These are phyloP conservation scores for Aspergillus sp. DNA, from an alignment of 2,329 filamentous ascomycete genomes.

Conservation along the genomic window DNA sequence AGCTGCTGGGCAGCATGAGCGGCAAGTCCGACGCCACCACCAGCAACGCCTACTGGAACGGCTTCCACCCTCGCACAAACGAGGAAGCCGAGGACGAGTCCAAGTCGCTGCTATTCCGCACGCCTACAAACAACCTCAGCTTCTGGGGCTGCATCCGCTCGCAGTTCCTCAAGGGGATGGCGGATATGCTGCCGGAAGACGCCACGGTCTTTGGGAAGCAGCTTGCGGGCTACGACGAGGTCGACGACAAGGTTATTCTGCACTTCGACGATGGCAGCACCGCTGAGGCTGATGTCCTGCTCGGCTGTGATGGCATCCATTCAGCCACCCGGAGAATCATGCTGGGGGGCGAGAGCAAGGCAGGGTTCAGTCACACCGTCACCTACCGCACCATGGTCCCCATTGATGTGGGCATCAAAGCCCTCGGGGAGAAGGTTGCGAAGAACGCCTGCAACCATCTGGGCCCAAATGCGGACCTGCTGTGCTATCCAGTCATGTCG, in stretches of 20 bases:
- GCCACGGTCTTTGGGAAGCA: slow-evolving; percentile 37
- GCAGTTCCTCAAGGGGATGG: not conserved
- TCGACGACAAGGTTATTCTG: slow-evolving; percentile 26
- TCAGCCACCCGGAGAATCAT: slow-evolving; percentile 54
- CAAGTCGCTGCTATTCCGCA: not conserved
- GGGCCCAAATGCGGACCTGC: slow-evolving; percentile 56
- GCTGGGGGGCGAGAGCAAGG: slow-evolving; percentile 36
- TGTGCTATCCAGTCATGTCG: slow-evolving; percentile 50
- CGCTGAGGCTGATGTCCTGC: slow-evolving; percentile 40
- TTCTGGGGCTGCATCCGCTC: not conserved
- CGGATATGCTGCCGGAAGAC: slow-evolving; percentile 12
- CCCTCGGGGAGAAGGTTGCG: slow-evolving; percentile 52
- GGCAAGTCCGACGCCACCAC: not conserved
- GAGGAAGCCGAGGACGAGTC: not conserved
- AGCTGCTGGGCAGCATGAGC: not conserved
- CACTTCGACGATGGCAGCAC: slow-evolving; percentile 48
- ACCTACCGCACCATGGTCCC: slow-evolving; percentile 63
- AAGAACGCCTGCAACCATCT: slow-evolving; percentile 55
- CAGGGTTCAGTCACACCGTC: slow-evolving; percentile 53
- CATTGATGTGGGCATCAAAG: slow-evolving; percentile 53
- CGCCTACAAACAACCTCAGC: not conserved
- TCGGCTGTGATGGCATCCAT: slow-evolving; percentile 66
- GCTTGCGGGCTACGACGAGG: slow-evolving; percentile 30
- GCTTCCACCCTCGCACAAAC: not conserved
- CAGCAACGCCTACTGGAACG: not conserved